phyloP scores from a whole-genome alignment of 2,329 filamentous ascomycete genomes.

The Fusarium phyllophilum region DNA sequence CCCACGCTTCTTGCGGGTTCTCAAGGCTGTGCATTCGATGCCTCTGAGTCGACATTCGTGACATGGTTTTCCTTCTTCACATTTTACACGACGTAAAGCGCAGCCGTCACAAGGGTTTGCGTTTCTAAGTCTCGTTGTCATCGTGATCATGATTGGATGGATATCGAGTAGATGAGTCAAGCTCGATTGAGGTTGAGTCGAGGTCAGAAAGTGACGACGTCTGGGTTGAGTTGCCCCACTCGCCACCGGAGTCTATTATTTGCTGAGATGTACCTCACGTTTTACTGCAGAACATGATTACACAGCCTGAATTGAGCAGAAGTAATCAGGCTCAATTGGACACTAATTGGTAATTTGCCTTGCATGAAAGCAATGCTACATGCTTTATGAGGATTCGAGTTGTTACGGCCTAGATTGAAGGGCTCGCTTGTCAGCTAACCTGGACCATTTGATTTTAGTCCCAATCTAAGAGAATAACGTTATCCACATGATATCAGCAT shows the following conservation, averaged over 20 bases:
- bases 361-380: not conserved
- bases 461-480: not conserved
- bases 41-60: slow-evolving; percentile 28
- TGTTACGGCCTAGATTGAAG: not conserved
- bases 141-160: not conserved
- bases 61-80: slow-evolving; percentile 30
- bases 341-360: not conserved
- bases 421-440: no score
- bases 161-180: not conserved
- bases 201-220: slow-evolving; percentile 12
- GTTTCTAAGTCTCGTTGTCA: slow-evolving; percentile 30
- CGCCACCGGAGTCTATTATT: not conserved
- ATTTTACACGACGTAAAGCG: slow-evolving; percentile 30
- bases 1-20: slow-evolving; percentile 28
- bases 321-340: not conserved
- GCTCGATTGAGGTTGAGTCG: not conserved
- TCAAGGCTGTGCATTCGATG: slow-evolving; percentile 27
- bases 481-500: not conserved
- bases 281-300: not conserved
- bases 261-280: not conserved
- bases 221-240: slow-evolving; percentile 25
- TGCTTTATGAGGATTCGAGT: not conserved
- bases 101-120: slow-evolving; percentile 33
- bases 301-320: not conserved
- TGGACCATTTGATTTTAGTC: not conserved